Evolutionary conservation across 768 basidiomycete genomes (phyloP).

Genomic region (Hysterangium stoloniferum): DNA sequence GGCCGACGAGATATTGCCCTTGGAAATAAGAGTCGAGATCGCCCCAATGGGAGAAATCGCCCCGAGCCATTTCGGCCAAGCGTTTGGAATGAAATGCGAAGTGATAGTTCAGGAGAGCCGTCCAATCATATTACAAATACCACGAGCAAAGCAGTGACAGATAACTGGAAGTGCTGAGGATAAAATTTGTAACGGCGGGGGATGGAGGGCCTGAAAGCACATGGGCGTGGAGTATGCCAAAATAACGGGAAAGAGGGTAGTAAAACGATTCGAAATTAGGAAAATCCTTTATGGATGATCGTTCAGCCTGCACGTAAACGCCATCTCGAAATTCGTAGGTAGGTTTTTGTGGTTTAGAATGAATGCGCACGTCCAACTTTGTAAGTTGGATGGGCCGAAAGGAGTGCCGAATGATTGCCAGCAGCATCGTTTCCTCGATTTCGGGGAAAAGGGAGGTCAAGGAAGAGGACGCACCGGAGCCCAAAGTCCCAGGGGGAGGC

Average conservation of each 20-base stretch:
- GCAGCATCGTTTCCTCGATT: too few relatives aligned
- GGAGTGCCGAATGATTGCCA: too few relatives aligned
- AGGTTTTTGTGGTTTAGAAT: too few relatives aligned
- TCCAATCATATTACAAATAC: neutral
- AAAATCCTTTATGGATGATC: neutral
- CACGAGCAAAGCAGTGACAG: neutral
- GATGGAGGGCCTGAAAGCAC: neutral
- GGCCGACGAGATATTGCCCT: too few relatives aligned
- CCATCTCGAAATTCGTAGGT: too few relatives aligned
- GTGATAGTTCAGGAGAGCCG: neutral
- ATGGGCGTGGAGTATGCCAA: neutral
- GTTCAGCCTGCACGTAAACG: too few relatives aligned
- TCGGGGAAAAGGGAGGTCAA: too few relatives aligned
- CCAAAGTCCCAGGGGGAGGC: too few relatives aligned
- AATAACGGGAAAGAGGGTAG: neutral
- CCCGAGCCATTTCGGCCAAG: constrained; percentile 4
- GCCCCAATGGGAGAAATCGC: constrained; percentile 1
- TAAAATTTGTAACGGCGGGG: neutral
- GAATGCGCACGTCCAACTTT: too few relatives aligned
- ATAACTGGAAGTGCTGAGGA: neutral
- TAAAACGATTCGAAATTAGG: neutral
- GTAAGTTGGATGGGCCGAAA: too few relatives aligned
- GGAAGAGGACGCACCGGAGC: too few relatives aligned
- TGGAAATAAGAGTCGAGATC: too few relatives aligned
- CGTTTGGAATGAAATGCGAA: neutral